Evolutionary conservation across 2,329 filamentous ascomycete genomes (phyloP), one percentile per base, ranked within the genome.

Genomic region (Aspergillus puulaauensis): DNA sequence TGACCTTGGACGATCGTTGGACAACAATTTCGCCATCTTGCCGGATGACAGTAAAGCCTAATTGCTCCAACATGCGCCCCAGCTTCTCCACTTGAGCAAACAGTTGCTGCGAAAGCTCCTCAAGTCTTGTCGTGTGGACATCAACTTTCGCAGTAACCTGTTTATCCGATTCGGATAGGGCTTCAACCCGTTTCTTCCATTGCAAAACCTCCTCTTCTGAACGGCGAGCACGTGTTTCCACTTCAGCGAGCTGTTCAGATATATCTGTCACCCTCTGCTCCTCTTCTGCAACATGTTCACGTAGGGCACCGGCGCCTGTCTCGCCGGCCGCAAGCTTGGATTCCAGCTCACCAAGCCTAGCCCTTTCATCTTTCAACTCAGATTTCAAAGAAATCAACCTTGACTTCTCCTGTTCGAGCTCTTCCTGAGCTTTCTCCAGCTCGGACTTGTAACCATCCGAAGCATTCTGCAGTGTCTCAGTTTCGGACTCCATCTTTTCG

Each of bases 31-130:
- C 81, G 21, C 86, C 85, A 41, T 89, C 86, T 61, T 91, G 86
- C 35, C 91, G 86, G 2, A 86, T 86, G 15, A 98, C 83, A 0
- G 89, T 86, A 70, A 95, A 96, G 12, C 93, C 93, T 4, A 98
- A 82, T 31, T 91, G 86, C 70, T 98, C 93, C 0, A 99, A 81
- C 48, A 99, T 85, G 52, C 89, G 86, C 58, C 85, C 84, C n/a
- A 97, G 80, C 23, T 91, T 88, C 65, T 96, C 90, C 61, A 95
- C 93, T 61, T 96, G 90, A 1, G 86, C 83, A 71, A 91, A 96
- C 4, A 97, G 80, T 56, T 88, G 86, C 67, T 92, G 89, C 1
- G 92, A 96, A 12, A 98, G 79, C 62, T 97, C 91, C 70, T 90
- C 91, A 5, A 91, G 88, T 61, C 87, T 88, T 52, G 82, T 79